Evolutionary conservation across 83 land plant genomes (phyloP).

Genomic region (Picea abies): DNA sequence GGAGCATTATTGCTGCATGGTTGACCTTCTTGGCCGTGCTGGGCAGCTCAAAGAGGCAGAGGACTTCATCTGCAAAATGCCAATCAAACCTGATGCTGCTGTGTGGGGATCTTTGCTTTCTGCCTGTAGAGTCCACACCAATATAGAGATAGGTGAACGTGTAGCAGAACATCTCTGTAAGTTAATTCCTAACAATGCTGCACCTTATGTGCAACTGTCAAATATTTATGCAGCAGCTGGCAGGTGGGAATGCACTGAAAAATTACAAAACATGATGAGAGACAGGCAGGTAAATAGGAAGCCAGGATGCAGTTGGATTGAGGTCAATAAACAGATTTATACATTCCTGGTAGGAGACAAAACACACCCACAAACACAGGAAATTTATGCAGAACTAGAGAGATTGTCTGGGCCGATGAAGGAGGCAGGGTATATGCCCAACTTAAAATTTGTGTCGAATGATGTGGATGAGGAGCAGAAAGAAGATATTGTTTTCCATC

Average conservation of each 20-base stretch:
- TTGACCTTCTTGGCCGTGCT: conserved; percentile 1
- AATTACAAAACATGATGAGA: neutral
- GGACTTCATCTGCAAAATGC: conserved; percentile 5
- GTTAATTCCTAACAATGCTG: neutral
- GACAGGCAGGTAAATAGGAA: neutral
- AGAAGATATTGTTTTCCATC: neutral
- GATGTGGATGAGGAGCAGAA: conserved; percentile 14
- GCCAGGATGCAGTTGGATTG: conserved; percentile 14
- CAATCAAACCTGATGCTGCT: conserved; percentile 9
- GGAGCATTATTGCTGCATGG: conserved; percentile 15
- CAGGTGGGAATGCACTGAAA: neutral
- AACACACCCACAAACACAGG: conserved; percentile 3
- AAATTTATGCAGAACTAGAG: conserved; percentile 9
- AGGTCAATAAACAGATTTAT: conserved; percentile 3
- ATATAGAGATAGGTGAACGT: conserved; percentile 3
- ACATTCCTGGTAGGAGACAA: conserved; percentile 5
- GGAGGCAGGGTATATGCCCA: conserved; percentile 1
- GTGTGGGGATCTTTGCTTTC: conserved; percentile 6
- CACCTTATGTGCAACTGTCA: conserved; percentile 8
- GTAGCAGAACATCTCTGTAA: neutral
- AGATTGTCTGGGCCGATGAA: conserved; percentile 12
- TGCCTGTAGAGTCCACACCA: conserved; percentile 6
- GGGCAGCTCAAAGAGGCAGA: neutral
- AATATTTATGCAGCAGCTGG: conserved; percentile 11
- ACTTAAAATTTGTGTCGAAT: conserved; percentile 6